A percentile compares a stretch with the other conserved stretches of the same genome.
These are phyloP conservation scores for Thymus quinquecostatus DNA, from an alignment of 257 asterid species.

Conservation along the genomic window DNA sequence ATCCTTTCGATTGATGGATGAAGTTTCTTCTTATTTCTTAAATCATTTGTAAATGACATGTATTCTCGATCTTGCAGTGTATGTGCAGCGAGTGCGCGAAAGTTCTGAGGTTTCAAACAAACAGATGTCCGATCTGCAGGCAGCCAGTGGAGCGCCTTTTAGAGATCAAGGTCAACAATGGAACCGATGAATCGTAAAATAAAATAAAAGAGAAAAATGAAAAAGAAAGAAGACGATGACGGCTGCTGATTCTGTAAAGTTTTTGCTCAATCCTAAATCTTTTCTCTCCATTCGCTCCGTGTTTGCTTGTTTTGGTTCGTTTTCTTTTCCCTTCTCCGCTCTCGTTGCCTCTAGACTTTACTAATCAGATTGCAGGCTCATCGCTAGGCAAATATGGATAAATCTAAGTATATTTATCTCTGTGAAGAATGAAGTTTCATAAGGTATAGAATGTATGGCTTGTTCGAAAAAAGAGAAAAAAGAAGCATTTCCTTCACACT, in stretches of 20 bases:
- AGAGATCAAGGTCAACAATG: slow-evolving; percentile 85
- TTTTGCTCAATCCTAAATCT: slow-evolving; percentile 18
- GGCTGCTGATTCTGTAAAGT: slow-evolving; percentile 43
- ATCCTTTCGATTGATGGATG: not conserved
- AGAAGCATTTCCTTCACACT: not conserved
- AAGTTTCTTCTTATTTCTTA: not conserved
- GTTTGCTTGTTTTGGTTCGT: slow-evolving; percentile 19
- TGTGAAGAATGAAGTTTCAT: slow-evolving; percentile 33
- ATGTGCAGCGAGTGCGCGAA: slow-evolving; percentile 99
- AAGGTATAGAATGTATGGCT: slow-evolving; percentile 31
- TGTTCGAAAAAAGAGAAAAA: not conserved
- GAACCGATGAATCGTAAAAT: slow-evolving; percentile 52
- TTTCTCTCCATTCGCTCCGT: not conserved
- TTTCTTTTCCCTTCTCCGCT: not conserved
- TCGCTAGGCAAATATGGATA: slow-evolving; percentile 30
- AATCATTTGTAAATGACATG: slow-evolving; percentile 19
- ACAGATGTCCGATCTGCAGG: slow-evolving; percentile 96
- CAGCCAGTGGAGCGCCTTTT: slow-evolving; percentile 97
- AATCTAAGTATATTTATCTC: slow-evolving; percentile 28
- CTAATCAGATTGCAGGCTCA: slow-evolving; percentile 42
- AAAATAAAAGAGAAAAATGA: not conserved
- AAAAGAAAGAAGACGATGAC: slow-evolving; percentile 31
- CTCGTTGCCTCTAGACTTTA: slow-evolving; percentile 29
- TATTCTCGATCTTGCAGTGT: slow-evolving; percentile 61
- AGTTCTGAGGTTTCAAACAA: slow-evolving; percentile 90